Evolutionary conservation across 495 filamentous ascomycete species (phyloP).

Genomic region (Penicillium waksmanii): DNA sequence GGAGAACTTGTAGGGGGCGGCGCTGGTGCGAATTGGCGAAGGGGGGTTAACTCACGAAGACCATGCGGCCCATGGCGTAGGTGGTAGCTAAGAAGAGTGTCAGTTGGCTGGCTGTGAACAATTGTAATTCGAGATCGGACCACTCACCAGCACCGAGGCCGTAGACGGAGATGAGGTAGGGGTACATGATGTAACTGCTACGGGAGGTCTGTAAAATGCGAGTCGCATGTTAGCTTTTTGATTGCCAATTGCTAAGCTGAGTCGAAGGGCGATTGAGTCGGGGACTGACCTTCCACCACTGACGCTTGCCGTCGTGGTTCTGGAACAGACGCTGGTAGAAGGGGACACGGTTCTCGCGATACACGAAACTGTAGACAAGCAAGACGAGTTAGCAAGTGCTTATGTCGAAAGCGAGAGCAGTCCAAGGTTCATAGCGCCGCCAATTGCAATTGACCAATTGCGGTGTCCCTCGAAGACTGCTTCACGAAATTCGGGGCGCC

Average conservation of each 20-base stretch:
- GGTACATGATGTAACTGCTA: constrained; percentile 67
- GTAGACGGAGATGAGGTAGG: constrained; percentile 75
- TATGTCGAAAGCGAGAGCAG: background rate
- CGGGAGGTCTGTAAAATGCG: constrained; percentile 56
- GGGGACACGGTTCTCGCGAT: constrained; percentile 85
- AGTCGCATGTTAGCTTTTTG: constrained; percentile 17
- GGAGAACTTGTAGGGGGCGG: background rate
- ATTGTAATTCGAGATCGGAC: constrained; percentile 47
- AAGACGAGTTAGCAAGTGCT: constrained; percentile 15
- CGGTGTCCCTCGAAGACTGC: constrained; percentile 13
- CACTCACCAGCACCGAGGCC: constrained; percentile 53
- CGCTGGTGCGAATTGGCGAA: background rate
- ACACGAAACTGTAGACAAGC: constrained; percentile 58
- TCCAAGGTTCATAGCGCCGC: background rate
- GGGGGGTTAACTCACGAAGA: constrained; percentile 49
- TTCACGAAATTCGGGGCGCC: constrained; percentile 24
- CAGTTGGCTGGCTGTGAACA: constrained; percentile 16
- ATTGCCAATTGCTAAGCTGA: constrained; percentile 9
- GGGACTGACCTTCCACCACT: constrained; percentile 83
- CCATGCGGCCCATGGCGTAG: constrained; percentile 60
- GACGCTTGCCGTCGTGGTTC: constrained; percentile 74
- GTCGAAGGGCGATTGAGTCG: constrained; percentile 2
- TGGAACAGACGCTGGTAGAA: constrained; percentile 84
- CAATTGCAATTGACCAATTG: constrained; percentile 28
- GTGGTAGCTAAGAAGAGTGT: constrained; percentile 50